phyloP scores from a whole-genome alignment of 495 filamentous ascomycete species.

The Aspergillus biplanus region DNA sequence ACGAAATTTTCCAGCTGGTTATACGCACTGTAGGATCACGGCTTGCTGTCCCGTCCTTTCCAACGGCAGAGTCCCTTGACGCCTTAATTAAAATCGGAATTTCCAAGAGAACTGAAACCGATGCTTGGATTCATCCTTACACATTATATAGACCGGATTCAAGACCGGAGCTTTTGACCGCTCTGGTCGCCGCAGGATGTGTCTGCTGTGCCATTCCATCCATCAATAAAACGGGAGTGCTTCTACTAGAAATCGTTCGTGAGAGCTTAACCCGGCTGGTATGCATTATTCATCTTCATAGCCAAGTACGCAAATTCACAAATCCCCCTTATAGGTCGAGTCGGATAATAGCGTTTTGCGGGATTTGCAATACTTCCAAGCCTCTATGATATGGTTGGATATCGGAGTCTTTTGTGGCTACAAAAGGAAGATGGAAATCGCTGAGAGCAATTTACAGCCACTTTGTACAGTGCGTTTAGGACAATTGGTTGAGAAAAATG shows the following conservation, averaged over 20 bases:
- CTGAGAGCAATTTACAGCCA: conserved; percentile 56
- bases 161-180: conserved; percentile 57
- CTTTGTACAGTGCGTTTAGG: conserved; percentile 44
- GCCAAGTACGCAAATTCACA: not conserved
- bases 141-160: conserved; percentile 51
- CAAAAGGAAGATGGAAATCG: conserved; percentile 65
- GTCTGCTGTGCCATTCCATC: conserved; percentile 54
- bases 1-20: conserved; percentile 34
- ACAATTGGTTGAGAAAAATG: not conserved
- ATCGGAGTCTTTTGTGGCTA: conserved; percentile 65
- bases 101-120: conserved; percentile 51
- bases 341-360: conserved; percentile 57
- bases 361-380: conserved; percentile 58
- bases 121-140: conserved; percentile 61
- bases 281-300: conserved; percentile 7
- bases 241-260: conserved; percentile 56
- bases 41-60: conserved; percentile 58
- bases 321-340: conserved; percentile 43
- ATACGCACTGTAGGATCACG: conserved; percentile 36
- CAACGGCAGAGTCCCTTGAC: conserved; percentile 58
- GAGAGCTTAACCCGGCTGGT: conserved; percentile 50
- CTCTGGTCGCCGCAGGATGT: conserved; percentile 58
- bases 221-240: conserved; percentile 61
- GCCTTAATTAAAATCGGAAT: conserved; percentile 63
- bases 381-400: conserved; percentile 56